Conservation (phyloP, 2,329 filamentous ascomycete genomes). For the Fusarium nematophilum region DNA sequence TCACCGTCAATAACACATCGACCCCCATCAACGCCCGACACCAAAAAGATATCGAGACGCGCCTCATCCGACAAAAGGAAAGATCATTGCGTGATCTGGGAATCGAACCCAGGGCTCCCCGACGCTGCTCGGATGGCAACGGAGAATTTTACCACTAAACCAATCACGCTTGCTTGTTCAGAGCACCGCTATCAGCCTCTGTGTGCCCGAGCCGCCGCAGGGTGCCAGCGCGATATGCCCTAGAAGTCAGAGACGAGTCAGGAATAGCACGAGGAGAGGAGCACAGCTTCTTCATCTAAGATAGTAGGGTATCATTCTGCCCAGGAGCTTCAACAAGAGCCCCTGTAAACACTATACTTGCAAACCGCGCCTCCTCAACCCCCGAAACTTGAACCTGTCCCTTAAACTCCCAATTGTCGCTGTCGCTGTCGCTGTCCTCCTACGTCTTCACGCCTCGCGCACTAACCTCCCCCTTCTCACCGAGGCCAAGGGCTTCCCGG, state of each 20-base stretch:
- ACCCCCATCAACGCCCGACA: neutral
- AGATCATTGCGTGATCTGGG: constrained; percentile 14
- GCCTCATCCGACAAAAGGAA: neutral
- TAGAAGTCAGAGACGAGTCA: no score
- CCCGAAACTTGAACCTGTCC: neutral
- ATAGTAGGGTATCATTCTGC: constrained; percentile 18
- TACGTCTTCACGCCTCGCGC: constrained; percentile 65
- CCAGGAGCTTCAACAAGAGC: neutral
- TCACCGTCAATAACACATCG: no score
- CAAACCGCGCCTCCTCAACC: neutral
- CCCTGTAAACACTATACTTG: neutral
- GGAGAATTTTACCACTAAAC: constrained; percentile 29
- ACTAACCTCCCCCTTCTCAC: constrained; percentile 71
- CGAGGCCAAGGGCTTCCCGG: constrained; percentile 69
- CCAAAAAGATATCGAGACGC: neutral
- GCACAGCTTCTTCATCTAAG: no score
- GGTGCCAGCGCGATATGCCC: no score
- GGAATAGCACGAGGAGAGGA: no score
- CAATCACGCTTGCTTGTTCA: constrained; percentile 14
- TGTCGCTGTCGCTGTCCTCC: neutral
- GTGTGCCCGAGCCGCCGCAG: no score
- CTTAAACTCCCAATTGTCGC: constrained; percentile 12
- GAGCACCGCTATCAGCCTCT: neutral
- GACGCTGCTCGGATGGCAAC: constrained; percentile 20
- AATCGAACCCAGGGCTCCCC: constrained; percentile 21